Base-by-base conservation (phyloP, 768 basidiomycete species). In the Mycena galericulata region DNA sequence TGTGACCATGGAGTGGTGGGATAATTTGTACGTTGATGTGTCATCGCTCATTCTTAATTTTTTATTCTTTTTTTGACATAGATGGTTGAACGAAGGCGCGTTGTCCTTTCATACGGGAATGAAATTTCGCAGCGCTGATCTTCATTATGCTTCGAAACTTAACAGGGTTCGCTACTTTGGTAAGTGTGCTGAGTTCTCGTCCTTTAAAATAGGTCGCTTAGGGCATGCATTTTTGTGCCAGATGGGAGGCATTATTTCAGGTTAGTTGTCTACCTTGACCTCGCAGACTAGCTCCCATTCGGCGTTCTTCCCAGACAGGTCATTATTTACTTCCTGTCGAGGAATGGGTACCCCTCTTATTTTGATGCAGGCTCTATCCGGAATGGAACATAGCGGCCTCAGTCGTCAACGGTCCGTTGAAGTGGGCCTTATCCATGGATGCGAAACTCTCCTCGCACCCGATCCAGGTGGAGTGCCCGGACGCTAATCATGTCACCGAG, bases 1-100 rank as follows among this genome's bases (percentile, higher is more conserved):
- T 67, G 85, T 88, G 10, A 92, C 90, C 0, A 90, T 91, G 89
- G 83, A 81, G 57, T 89, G 89, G 89, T 90, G 88, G 87, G 84
- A 87, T 62, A 83, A 86, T 69, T 75, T 89, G 67, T 87, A 83
- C 71, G 60, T 53, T 32, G 12, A 18, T 29, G 2, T n/a, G 3
- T 34, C 38, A 18, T n/a, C n/a, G 12, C 29, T n/a, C 18, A 4
- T 17, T 15, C 18, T 18, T 18, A 1, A 40, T n/a, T 10, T 22
- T 45, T 6, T 30, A 4, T 30, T 18, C 7, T 7, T 20, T 15
- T 2, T n/a, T 20, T 9, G 1, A 17, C 12, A 11, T 36, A 66
- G 65, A n/a, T 66, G 65, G 65, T 30, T 66, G 20, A 66, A 66
- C n/a, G 65, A 66, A 66, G 65, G 64, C 38, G 20, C 9, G 54